These are phyloP conservation scores for Rhizopogon vulgaris DNA, from an alignment of 768 basidiomycete genomes.

Conservation along the genomic window DNA sequence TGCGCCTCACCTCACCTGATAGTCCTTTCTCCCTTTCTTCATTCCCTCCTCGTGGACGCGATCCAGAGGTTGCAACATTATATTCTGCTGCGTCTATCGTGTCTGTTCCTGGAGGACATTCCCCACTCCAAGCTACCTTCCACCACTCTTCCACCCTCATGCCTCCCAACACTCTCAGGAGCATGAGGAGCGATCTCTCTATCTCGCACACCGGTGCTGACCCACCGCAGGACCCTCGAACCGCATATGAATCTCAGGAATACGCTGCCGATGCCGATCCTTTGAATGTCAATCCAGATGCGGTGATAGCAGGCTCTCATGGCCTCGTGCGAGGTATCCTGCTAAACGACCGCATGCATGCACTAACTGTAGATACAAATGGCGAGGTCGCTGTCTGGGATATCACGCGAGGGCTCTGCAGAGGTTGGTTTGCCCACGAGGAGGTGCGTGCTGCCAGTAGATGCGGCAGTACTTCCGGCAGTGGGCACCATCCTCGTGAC, in stretches of 20 bases:
- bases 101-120: constrained; percentile 49
- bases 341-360: constrained; percentile 86
- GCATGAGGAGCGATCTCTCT: constrained; percentile 13
- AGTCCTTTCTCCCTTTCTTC: constrained; percentile 45
- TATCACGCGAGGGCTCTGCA: constrained; percentile 69
- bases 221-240: constrained; percentile 33
- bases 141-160: constrained; percentile 19
- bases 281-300: constrained; percentile 51
- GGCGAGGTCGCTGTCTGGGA: constrained; percentile 94
- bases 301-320: constrained; percentile 64
- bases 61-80: constrained; percentile 78
- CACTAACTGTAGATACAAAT: constrained; percentile 82
- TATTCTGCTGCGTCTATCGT: constrained; percentile 82
- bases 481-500: constrained; percentile 23
- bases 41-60: constrained; percentile 35
- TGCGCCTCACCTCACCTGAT: constrained; percentile 64
- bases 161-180: constrained; percentile 21
- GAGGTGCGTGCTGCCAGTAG: constrained; percentile 59
- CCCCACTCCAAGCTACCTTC: constrained; percentile 32
- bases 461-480: constrained; percentile 38
- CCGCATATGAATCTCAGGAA: constrained; percentile 66
- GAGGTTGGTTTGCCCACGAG: constrained; percentile 60
- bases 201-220: constrained; percentile 21
- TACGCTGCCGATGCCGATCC: constrained; percentile 73
- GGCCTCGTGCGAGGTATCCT: constrained; percentile 81